Evolutionary conservation across 2,329 filamentous ascomycete species (phyloP).

Genomic region (Lecanoromycetidae sp.): DNA sequence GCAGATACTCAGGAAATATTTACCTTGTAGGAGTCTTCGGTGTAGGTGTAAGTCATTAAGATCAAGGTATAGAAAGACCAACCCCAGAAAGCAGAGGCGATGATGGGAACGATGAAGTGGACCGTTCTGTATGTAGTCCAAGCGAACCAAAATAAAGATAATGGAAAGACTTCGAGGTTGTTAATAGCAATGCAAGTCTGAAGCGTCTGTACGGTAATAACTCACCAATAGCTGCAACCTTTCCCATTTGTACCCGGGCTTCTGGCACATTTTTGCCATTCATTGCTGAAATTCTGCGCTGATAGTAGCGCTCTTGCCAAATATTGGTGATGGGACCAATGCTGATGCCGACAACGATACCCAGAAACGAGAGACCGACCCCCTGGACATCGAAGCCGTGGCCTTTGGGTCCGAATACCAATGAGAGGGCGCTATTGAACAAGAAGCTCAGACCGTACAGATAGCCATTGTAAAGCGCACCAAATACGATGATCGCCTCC

Average conservation of each 20-base stretch:
- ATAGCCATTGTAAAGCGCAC: constrained; percentile 39
- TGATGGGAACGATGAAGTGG: constrained; percentile 37
- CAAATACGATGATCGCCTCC: constrained; percentile 38
- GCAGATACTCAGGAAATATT: background rate
- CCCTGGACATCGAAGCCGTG: constrained; percentile 31
- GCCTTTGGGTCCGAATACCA: constrained; percentile 36
- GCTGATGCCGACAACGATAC: constrained; percentile 29
- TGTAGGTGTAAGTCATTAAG: constrained; percentile 38
- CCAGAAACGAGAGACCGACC: constrained; percentile 31
- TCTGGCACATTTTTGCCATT: constrained; percentile 30
- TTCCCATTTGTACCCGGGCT: constrained; percentile 31
- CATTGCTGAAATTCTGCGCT: constrained; percentile 23
- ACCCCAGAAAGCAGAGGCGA: constrained; percentile 39
- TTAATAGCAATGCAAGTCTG: background rate
- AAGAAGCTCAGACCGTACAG: constrained; percentile 39
- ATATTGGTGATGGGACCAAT: constrained; percentile 34
- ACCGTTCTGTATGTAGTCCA: constrained; percentile 24
- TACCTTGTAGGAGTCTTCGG: constrained; percentile 37
- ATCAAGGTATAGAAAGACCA: constrained; percentile 41
- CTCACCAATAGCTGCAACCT: constrained; percentile 27
- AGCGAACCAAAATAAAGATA: constrained; percentile 30
- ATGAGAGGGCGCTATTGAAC: constrained; percentile 38
- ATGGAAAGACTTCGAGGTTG: constrained; percentile 18
- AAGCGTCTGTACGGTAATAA: background rate
- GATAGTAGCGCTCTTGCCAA: constrained; percentile 35